Conservation (phyloP, 345 rosid genomes). For the Schrenkiella parvula region DNA sequence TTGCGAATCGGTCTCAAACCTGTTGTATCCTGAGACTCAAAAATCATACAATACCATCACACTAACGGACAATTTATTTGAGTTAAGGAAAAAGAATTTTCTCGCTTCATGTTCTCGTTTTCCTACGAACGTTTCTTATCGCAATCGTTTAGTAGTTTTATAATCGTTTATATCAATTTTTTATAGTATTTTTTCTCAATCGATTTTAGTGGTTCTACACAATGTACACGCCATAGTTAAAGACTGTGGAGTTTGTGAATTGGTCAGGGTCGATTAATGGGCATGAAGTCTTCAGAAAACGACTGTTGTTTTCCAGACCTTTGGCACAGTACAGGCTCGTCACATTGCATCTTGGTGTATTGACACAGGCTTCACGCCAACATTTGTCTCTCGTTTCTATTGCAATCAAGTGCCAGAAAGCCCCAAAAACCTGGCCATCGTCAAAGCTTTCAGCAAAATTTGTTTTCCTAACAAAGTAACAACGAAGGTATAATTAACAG, state of each 20-base stretch:
- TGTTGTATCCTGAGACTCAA: too few relatives aligned
- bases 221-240: conserved; percentile 28
- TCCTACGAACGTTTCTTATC: too few relatives aligned
- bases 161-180: too few relatives aligned
- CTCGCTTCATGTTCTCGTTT: too few relatives aligned
- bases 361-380: conserved; percentile 15
- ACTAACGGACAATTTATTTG: too few relatives aligned
- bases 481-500: not conserved
- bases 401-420: conserved; percentile 27
- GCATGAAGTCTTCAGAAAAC: not conserved
- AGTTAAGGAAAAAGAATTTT: too few relatives aligned
- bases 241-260: conserved; percentile 13
- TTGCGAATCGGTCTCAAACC: too few relatives aligned
- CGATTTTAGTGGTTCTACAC: too few relatives aligned
- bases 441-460: not conserved
- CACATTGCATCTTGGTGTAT: not conserved
- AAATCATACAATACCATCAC: too few relatives aligned
- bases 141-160: too few relatives aligned
- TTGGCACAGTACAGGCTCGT: not conserved
- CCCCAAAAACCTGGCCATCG: conserved; percentile 29
- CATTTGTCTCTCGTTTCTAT: conserved; percentile 11
- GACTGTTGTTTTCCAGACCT: not conserved
- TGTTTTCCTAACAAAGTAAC: too few relatives aligned
- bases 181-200: too few relatives aligned
- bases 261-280: conserved; percentile 12